Base-by-base conservation (phyloP, 441 rosid species). In the Hura crepitans region DNA sequence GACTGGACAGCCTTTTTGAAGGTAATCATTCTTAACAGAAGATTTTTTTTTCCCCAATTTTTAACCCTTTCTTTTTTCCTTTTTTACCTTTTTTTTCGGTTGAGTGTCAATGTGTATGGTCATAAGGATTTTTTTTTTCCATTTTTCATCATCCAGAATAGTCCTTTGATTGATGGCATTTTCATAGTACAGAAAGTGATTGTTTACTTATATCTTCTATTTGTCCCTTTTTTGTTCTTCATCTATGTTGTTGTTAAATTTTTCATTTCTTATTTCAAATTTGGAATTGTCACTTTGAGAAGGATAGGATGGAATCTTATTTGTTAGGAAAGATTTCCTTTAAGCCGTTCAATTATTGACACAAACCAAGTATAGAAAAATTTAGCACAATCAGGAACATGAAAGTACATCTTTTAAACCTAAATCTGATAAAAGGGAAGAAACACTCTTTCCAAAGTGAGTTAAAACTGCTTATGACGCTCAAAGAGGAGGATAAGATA, bases 1-100 rank as follows among this genome's bases (percentile, higher is more conserved):
- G 99, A 94, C 74, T 94, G 97, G 99, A 80, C 90, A 69, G 84
- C 94, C 55, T 90, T 94, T 82, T 72, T 87, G 79, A 94, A 94
- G 97, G 99, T 90, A 86, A 59, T 74, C 67, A 46, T 60, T 35
- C 67, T 35, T 58, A 25, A 20, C 18, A 56, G 59, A 37, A 65
- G 27, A 12, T 65, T 31, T 33, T 65, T 33, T 46, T 23, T 1
- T 35, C 6, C 6, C 2, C 39, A 15, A 42, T 18, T 71, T 42
- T 12, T 11, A 28, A 9, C 5, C 39, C 39, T 9, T 20, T 28
- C 1, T 0, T 20, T 42, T 56, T 18, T 68, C 35, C 13, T 53
- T 13, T 6, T 71, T 39, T 20, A 18, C 12, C 25, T 13, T 53
- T 11, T 53, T 53, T 54, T 45, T 17, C 30, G 13, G 51, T 12